These are phyloP conservation scores for Lippia alba DNA, from an alignment of 305 asterid species.

Conservation along the genomic window DNA sequence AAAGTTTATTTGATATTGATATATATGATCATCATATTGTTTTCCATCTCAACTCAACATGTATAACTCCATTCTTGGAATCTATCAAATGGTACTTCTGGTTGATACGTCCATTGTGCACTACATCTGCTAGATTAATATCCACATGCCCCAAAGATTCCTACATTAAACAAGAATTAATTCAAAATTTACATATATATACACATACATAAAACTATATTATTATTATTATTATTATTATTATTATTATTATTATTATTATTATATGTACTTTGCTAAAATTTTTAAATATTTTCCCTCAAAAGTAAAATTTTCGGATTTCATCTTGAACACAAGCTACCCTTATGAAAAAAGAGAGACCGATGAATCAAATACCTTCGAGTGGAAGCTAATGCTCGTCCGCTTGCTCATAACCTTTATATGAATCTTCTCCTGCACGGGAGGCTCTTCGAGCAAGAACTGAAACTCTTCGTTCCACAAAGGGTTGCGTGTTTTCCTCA, in stretches of 20 bases:
- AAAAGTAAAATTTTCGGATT: no score
- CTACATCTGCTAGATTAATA: slow-evolving; percentile 73
- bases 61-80: slow-evolving; percentile 82
- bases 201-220: no score
- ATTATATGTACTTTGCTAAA: no score
- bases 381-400: slow-evolving; percentile 59
- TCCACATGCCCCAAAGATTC: slow-evolving; percentile 85
- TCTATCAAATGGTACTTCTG: slow-evolving; percentile 81
- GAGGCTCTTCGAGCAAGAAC: slow-evolving; percentile 86
- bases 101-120: slow-evolving; percentile 82
- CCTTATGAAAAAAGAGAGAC: neutral
- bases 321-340: neutral
- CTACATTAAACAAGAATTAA: slow-evolving; percentile 34
- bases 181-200: neutral
- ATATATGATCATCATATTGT: slow-evolving; percentile 48
- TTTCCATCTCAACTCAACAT: slow-evolving; percentile 82
- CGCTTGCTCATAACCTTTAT: slow-evolving; percentile 77
- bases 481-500: slow-evolving; percentile 73
- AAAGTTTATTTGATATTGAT: neutral
- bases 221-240: no score
- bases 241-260: no score
- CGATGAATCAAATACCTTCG: slow-evolving; percentile 53
- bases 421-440: slow-evolving; percentile 72
- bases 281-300: no score
- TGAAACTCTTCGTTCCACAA: slow-evolving; percentile 90